Percentiles rank a stretch among this genome's conserved stretches.
Conservation (phyloP, 495 filamentous ascomycete genomes). For the Thozetella sp. region DNA sequence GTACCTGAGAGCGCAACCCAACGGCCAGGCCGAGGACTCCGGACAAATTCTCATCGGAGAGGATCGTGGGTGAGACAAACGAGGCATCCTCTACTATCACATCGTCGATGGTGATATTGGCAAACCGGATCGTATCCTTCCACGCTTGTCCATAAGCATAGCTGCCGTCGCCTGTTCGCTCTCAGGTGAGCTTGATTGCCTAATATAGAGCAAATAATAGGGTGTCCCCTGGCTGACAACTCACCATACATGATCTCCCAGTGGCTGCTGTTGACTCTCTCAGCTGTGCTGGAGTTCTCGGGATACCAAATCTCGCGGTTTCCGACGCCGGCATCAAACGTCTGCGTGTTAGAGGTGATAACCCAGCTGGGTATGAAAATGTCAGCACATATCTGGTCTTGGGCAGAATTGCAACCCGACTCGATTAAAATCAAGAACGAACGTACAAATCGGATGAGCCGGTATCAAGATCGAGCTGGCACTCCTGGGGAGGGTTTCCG, state of each 20-base stretch:
- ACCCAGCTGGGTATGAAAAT: constrained; percentile 16
- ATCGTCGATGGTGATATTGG: constrained; percentile 52
- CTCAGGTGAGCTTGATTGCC: neutral
- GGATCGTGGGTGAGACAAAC: constrained; percentile 25
- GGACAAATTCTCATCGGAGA: constrained; percentile 20
- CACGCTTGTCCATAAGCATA: constrained; percentile 35
- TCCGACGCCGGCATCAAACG: neutral
- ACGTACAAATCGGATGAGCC: constrained; percentile 78
- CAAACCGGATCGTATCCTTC: constrained; percentile 33
- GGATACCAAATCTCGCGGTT: constrained; percentile 32
- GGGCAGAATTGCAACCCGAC: too few relatives aligned
- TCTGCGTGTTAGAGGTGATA: constrained; percentile 18
- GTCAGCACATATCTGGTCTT: neutral
- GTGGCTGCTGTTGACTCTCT: constrained; percentile 43
- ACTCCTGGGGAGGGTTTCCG: constrained; percentile 67
- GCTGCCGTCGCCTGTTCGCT: constrained; percentile 19
- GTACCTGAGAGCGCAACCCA: constrained; percentile 35
- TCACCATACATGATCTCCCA: constrained; percentile 77
- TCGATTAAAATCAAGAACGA: constrained; percentile 4
- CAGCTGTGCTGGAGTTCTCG: constrained; percentile 62
- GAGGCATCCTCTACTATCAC: constrained; percentile 55
- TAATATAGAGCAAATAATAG: neutral
- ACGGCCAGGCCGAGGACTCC: constrained; percentile 41
- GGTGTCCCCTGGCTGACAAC: constrained; percentile 16
- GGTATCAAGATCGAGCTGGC: constrained; percentile 73